A percentile compares a stretch with the other conserved stretches of the same genome.
Conservation (phyloP, 169 alveolate genomes). For the Perkinsus chesapeaki region DNA sequence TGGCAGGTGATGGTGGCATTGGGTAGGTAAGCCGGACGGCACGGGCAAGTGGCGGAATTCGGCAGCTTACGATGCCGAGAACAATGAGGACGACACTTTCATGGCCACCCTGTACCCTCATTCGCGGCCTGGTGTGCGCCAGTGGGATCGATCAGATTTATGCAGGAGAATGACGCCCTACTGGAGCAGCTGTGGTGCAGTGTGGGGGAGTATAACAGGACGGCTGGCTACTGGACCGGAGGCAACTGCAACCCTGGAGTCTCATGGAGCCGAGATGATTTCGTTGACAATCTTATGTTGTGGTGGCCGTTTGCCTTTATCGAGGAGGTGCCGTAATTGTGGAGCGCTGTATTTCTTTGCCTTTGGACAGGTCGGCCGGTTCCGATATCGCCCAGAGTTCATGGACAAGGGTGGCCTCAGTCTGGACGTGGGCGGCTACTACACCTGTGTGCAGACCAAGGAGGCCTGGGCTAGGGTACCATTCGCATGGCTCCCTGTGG, state of each 20-base stretch:
- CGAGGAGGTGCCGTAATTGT: not conserved
- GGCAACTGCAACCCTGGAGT: not conserved
- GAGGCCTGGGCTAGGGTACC: not conserved
- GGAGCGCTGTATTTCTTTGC: not conserved
- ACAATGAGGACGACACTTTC: not conserved
- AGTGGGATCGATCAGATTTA: not conserved
- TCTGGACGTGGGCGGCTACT: not conserved
- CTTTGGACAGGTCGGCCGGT: not conserved
- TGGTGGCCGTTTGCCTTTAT: not conserved
- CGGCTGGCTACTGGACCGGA: not conserved
- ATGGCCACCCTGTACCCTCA: not conserved
- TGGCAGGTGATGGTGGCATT: not conserved
- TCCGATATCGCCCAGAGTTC: not conserved
- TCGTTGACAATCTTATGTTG: not conserved
- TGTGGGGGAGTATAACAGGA: not conserved
- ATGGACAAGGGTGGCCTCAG: not conserved
- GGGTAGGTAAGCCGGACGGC: not conserved
- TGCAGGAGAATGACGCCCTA: not conserved
- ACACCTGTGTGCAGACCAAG: not conserved
- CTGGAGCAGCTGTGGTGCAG: slow-evolving; percentile 3
- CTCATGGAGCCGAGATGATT: not conserved
- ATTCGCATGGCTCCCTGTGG: not conserved
- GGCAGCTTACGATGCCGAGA: not conserved
- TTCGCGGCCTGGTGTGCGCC: not conserved
- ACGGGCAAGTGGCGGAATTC: not conserved